Percentiles rank a stretch among this genome's conserved stretches.
Evolutionary conservation across 2,329 filamentous ascomycete genomes (phyloP).

Genomic region (Tolypocladium tropicale): DNA sequence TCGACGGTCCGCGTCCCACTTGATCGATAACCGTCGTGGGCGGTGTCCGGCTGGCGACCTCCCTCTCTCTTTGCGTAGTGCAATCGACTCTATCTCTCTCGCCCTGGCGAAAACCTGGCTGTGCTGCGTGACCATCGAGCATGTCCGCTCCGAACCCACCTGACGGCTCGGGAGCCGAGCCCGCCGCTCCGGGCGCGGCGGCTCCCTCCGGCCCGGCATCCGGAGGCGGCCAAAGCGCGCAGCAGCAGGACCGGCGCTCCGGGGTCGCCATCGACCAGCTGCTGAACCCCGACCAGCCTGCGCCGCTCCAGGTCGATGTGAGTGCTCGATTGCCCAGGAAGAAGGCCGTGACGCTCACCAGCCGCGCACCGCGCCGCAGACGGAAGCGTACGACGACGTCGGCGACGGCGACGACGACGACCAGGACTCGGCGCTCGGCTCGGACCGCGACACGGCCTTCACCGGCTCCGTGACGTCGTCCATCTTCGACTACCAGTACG

Average conservation of each 20-base stretch:
- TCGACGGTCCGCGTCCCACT: background rate
- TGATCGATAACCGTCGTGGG: background rate
- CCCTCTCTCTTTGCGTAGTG: background rate
- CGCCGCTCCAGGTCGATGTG: constrained; percentile 15
- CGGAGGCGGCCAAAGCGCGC: background rate
- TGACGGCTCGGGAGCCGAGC: background rate
- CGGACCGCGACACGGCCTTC: constrained; percentile 17
- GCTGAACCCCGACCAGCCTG: constrained; percentile 10
- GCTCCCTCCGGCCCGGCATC: background rate
- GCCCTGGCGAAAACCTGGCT: background rate
- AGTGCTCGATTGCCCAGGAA: background rate
- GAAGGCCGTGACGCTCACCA: background rate
- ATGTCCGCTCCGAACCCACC: background rate
- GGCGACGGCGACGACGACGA: constrained; percentile 14
- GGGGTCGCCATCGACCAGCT: background rate
- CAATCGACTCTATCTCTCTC: background rate
- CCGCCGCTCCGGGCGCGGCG: background rate
- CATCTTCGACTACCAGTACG: constrained; percentile 32
- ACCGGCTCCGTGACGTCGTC: constrained; percentile 29
- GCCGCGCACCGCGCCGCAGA: background rate
- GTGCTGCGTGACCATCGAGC: background rate
- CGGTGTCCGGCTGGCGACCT: background rate
- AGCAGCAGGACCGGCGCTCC: background rate
- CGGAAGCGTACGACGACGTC: constrained; percentile 8
- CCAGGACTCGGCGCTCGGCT: constrained; percentile 23